Base-by-base conservation (phyloP, 2,329 filamentous ascomycete species). In the Pseudogymnoascus sp. region DNA sequence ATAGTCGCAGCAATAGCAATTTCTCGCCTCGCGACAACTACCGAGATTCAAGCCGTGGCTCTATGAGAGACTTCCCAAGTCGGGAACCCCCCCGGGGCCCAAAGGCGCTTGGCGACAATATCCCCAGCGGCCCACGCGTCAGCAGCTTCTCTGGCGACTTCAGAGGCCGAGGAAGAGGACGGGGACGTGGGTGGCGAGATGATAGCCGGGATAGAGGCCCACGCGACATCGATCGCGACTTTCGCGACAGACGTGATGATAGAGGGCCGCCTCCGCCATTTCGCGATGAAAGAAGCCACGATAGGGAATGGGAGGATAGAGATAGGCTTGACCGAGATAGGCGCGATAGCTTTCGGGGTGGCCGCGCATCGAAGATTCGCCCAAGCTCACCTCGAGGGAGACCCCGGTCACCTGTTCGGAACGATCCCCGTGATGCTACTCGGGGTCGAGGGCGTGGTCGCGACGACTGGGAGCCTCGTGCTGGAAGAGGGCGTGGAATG, bases 21-120 rank as follows among this genome's bases (percentile, higher is more conserved):
- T 89, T 89, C 64, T 82, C 81, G 67, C 74, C 81, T 67, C 80
- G 86, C 66, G 84, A 87, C 66, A 72, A 70, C 10, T 86, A 85
- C 65, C 79, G 80, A 61, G 82, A 85, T 68, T 71, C 80, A 12
- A 62, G 63, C 42, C 67, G 69, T 61, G 71, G 73, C 33, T 64
- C 66, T 48, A 65, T 67, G 27, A 61, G 70, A 65, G 71, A 73
- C 39, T 71, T 67, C 66, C 81, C 72, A 72, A 79, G 81, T 10
- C 82, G 87, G 66, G 90, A 95, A 65, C 87, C 89, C 1, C 92
- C 92, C 2, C 83, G 91, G 62, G 92, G 89, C 0, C 91, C 92
- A 9, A 91, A 92, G 73, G 90, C 89, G 3, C 77, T 92, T 62
- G 82, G 88, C 64, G 89, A 72, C 62, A 35, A 35, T 58, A 65